These are phyloP conservation scores for Salix dunnii DNA, from an alignment of 345 rosid genomes.

Conservation along the genomic window DNA sequence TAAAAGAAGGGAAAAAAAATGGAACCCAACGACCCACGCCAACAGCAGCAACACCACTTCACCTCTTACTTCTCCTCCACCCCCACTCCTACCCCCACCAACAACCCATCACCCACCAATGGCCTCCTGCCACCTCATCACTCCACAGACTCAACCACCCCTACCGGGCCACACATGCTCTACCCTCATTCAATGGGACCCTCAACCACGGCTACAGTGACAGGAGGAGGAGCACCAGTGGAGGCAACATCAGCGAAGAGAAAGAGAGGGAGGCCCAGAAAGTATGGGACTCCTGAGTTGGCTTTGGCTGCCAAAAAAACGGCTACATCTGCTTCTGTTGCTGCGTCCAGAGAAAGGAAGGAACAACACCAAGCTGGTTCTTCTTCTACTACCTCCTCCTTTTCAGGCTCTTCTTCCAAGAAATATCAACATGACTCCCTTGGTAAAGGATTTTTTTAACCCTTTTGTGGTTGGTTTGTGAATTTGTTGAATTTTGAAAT, in stretches of 20 bases:
- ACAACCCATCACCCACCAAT: constrained; percentile 52
- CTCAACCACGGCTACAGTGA: constrained; percentile 47
- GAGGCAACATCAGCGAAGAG: constrained; percentile 54
- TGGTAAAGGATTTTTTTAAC: constrained; percentile 6
- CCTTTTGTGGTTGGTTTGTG: neutral
- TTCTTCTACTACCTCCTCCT: constrained; percentile 12
- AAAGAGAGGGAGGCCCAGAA: constrained; percentile 93
- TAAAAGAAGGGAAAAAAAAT: constrained; percentile 33
- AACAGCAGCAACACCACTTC: constrained; percentile 36
- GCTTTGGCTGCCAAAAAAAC: constrained; percentile 87
- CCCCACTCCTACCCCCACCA: constrained; percentile 29
- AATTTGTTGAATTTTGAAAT: neutral
- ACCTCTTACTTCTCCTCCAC: constrained; percentile 39
- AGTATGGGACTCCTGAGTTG: constrained; percentile 91
- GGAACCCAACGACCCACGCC: constrained; percentile 52
- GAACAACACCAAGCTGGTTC: constrained; percentile 1
- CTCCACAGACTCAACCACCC: neutral
- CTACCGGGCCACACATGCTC: constrained; percentile 29
- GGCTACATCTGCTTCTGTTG: constrained; percentile 16
- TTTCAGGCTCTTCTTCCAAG: constrained; percentile 7
- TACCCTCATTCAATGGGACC: constrained; percentile 55
- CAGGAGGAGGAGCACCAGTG: constrained; percentile 20
- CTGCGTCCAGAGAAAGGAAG: constrained; percentile 3
- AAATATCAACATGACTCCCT: constrained; percentile 21
- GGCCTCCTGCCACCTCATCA: constrained; percentile 50